Percentiles rank a stretch among this genome's conserved stretches.
Conservation (phyloP, 192 early-diverging fungal species). For the Mortierella claussenii region DNA sequence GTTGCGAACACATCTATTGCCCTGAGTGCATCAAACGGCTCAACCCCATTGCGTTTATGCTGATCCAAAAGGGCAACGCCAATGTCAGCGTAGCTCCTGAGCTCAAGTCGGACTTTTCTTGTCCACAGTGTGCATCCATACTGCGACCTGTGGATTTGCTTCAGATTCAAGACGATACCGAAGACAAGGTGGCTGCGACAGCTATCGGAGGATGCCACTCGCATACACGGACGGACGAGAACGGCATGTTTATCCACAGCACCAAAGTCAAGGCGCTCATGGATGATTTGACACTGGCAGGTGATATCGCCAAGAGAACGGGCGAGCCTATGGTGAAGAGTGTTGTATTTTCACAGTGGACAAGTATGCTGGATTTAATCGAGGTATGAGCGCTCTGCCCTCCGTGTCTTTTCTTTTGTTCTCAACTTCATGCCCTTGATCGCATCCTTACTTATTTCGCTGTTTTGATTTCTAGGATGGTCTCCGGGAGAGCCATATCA, state of each 20-base stretch:
- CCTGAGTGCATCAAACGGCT: constrained; percentile 50
- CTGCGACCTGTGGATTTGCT: constrained; percentile 52
- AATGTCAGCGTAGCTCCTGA: constrained; percentile 34
- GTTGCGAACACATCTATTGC: constrained; percentile 55
- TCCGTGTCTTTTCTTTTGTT: neutral
- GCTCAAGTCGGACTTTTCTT: constrained; percentile 48
- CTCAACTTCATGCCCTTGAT: constrained; percentile 5
- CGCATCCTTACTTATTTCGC: neutral
- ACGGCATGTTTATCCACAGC: constrained; percentile 52
- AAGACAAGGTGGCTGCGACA: constrained; percentile 41
- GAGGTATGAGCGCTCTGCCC: constrained; percentile 46
- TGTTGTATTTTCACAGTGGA: constrained; percentile 97
- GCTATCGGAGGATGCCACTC: constrained; percentile 21
- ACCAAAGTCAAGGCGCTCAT: constrained; percentile 65
- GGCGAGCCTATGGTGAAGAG: constrained; percentile 64
- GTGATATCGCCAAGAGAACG: constrained; percentile 19
- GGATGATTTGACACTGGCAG: constrained; percentile 43
- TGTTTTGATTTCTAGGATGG: constrained; percentile 39
- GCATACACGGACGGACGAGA: constrained; percentile 29
- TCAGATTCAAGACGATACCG: constrained; percentile 60
- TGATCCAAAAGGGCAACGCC: constrained; percentile 35
- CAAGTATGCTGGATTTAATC: constrained; percentile 83
- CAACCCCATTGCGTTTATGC: constrained; percentile 36
- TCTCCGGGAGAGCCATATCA: constrained; percentile 62
- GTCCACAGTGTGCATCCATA: constrained; percentile 54